phyloP scores from a whole-genome alignment of 1,139 yeast genomes.

The Saccharomyces pastorianus region DNA sequence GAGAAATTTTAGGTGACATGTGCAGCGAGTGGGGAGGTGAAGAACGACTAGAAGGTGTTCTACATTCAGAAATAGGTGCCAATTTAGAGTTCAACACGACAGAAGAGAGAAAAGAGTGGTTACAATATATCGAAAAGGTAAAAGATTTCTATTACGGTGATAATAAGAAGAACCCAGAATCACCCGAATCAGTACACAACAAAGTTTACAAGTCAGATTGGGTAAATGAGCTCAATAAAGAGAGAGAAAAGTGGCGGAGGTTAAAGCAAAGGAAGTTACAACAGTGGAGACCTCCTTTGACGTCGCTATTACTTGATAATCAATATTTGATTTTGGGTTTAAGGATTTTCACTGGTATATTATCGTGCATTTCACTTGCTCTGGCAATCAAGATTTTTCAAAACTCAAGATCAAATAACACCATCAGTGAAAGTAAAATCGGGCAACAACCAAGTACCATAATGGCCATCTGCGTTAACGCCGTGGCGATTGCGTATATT shows the following conservation, averaged over 20 bases:
- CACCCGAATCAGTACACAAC: not conserved
- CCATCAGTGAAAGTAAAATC: slow-evolving; percentile 36
- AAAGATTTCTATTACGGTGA: slow-evolving; percentile 25
- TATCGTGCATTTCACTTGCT: slow-evolving; percentile 57
- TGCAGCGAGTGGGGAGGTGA: slow-evolving; percentile 64
- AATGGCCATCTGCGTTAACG: slow-evolving; percentile 83
- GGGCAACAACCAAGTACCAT: slow-evolving; percentile 83
- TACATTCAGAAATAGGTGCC: slow-evolving; percentile 37
- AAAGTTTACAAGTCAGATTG: slow-evolving; percentile 8
- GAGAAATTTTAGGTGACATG: slow-evolving; percentile 31
- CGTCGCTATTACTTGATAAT: slow-evolving; percentile 56
- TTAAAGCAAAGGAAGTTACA: slow-evolving; percentile 47
- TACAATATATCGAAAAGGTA: slow-evolving; percentile 22
- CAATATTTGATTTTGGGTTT: slow-evolving; percentile 76
- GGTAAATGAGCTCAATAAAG: slow-evolving; percentile 22
- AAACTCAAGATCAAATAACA: slow-evolving; percentile 34
- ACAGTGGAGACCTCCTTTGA: slow-evolving; percentile 56
- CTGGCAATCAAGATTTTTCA: slow-evolving; percentile 58
- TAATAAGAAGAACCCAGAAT: not conserved
- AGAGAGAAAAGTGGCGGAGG: slow-evolving; percentile 26
- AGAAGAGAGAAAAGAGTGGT: slow-evolving; percentile 29
- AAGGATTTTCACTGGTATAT: slow-evolving; percentile 56
- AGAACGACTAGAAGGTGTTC: slow-evolving; percentile 48
- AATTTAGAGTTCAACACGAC: slow-evolving; percentile 25
- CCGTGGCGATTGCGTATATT: slow-evolving; percentile 69